Percentiles rank a stretch among this genome's conserved stretches.
These are phyloP conservation scores for Coleophoma eucalyptorum DNA, from an alignment of 2,329 filamentous ascomycete species.

Conservation along the genomic window DNA sequence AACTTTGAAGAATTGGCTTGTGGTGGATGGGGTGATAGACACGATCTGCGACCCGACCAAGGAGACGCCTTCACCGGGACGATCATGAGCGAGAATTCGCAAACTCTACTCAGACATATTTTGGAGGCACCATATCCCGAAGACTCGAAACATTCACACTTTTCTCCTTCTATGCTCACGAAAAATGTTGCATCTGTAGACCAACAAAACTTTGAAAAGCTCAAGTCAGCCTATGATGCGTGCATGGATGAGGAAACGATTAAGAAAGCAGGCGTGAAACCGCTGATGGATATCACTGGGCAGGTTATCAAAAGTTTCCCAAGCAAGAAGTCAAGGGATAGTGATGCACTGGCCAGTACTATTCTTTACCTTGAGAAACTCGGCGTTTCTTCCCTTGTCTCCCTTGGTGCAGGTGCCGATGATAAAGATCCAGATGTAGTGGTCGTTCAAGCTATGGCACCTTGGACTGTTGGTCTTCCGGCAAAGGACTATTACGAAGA, in stretches of 20 bases:
- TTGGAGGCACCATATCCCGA: conserved; percentile 53
- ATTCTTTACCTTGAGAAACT: conserved; percentile 42
- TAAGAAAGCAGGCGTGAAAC: conserved; percentile 48
- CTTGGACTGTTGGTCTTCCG: conserved; percentile 50
- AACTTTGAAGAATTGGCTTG: conserved; percentile 67
- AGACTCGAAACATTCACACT: conserved; percentile 41
- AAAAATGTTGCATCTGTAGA: conserved; percentile 40
- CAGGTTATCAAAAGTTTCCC: conserved; percentile 44
- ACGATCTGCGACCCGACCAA: conserved; percentile 64
- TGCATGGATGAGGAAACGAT: conserved; percentile 61
- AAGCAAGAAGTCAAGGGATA: conserved; percentile 17
- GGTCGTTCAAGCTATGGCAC: conserved; percentile 40
- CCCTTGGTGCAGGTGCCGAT: conserved; percentile 22
- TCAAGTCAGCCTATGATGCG: conserved; percentile 60
- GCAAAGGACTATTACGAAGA: conserved; percentile 59
- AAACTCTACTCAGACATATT: conserved; percentile 57
- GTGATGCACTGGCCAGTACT: conserved; percentile 37
- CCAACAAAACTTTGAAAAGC: conserved; percentile 60
- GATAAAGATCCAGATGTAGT: conserved; percentile 49
- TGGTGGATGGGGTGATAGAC: conserved; percentile 59
- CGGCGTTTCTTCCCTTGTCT: conserved; percentile 34
- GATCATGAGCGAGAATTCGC: conserved; percentile 57
- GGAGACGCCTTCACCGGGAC: conserved; percentile 55
- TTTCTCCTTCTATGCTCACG: conserved; percentile 38
- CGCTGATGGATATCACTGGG: conserved; percentile 52